Evolutionary conservation across 495 filamentous ascomycete species (phyloP).

Genomic region (Penicillium dipodomyicola): DNA sequence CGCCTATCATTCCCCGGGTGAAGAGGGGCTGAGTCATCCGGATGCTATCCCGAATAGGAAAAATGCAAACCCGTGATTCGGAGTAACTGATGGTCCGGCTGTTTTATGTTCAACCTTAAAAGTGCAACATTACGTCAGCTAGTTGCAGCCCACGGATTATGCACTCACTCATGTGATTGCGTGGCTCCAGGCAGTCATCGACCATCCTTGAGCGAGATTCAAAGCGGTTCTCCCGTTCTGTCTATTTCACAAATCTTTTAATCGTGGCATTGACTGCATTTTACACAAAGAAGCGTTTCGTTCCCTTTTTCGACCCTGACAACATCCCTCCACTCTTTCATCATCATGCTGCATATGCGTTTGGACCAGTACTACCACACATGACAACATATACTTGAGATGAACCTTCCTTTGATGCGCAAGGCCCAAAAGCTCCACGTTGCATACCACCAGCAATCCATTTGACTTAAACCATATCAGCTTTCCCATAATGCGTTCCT

Average conservation of each 20-base stretch:
- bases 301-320: slow-evolving; percentile 10
- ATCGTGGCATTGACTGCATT: neutral
- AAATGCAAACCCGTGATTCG: slow-evolving; percentile 6
- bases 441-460: slow-evolving; percentile 12
- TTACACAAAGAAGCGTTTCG: neutral
- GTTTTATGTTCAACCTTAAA: slow-evolving; percentile 2
- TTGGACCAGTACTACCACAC: slow-evolving; percentile 19
- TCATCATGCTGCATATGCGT: slow-evolving; percentile 20
- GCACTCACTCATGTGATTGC: slow-evolving; percentile 14
- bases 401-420: slow-evolving; percentile 20
- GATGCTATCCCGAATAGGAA: slow-evolving; percentile 1
- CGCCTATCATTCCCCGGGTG: slow-evolving; percentile 2
- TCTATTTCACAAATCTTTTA: neutral
- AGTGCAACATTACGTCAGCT: slow-evolving; percentile 6
- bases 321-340: slow-evolving; percentile 5
- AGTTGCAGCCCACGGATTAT: neutral
- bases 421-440: slow-evolving; percentile 7
- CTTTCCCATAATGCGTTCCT: slow-evolving; percentile 36
- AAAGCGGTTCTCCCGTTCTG: neutral
- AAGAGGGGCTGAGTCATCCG: slow-evolving; percentile 1
- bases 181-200: slow-evolving; percentile 16
- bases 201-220: slow-evolving; percentile 1
- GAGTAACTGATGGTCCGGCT: neutral
- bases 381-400: slow-evolving; percentile 21
- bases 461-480: slow-evolving; percentile 5